Conservation (phyloP, 164 flowering plant species). For the Piper longum region DNA sequence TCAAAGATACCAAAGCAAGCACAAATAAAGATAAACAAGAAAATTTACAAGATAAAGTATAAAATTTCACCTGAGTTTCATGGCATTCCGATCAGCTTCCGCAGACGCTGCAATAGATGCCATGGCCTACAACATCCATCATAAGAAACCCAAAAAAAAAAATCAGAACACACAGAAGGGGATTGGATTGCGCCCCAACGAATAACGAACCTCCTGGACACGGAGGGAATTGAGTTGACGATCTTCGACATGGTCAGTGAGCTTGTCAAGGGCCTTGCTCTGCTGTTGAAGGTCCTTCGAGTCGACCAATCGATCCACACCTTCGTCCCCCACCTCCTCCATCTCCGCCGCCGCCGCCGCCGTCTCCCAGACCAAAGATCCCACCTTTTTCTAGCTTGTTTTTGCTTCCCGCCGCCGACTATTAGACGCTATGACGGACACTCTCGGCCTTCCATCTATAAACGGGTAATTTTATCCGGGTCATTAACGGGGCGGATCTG, state of each 20-base stretch:
- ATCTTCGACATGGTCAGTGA: conserved; percentile 96
- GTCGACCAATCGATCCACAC: conserved; percentile 39
- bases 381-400: too few species aligned
- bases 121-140: conserved; percentile 58
- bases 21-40: background rate
- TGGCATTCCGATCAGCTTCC: conserved; percentile 82
- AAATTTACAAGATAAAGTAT: background rate
- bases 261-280: conserved; percentile 95
- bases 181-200: background rate
- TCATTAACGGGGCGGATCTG: too few species aligned
- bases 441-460: too few species aligned
- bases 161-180: background rate
- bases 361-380: background rate
- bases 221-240: conserved; percentile 90
- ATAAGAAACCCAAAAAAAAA: background rate
- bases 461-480: too few species aligned
- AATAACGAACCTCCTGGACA: conserved; percentile 55
- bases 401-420: too few species aligned
- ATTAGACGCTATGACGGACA: too few species aligned
- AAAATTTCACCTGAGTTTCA: conserved; percentile 50
- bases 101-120: conserved; percentile 84
- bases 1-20: background rate
- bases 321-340: conserved; percentile 56
- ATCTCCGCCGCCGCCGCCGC: conserved; percentile 8
- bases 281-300: conserved; percentile 95